phyloP scores from a whole-genome alignment of 2,329 filamentous ascomycete species.

The Domatiomyces catenatus region DNA sequence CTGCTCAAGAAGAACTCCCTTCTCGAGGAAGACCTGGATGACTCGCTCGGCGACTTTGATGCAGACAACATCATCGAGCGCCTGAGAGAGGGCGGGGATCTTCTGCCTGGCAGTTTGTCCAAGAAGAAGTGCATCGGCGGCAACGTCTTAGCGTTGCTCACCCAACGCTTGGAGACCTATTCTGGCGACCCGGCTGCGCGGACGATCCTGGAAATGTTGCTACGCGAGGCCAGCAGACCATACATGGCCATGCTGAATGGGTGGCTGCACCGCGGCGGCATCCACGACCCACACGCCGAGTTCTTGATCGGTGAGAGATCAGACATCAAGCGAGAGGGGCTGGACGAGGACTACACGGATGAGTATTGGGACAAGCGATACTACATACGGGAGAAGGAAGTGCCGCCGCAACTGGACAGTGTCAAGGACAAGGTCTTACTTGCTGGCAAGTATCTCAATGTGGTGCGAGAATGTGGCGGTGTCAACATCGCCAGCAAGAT shows the following conservation, averaged over 20 bases:
- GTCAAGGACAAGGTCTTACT: conserved; percentile 90
- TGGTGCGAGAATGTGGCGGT: conserved; percentile 90
- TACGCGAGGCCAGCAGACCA: conserved; percentile 77
- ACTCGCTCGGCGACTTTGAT: conserved; percentile 58
- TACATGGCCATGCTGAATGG: conserved; percentile 99
- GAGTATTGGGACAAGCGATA: conserved; percentile 99
- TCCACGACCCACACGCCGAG: conserved; percentile 84
- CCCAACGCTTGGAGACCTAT: conserved; percentile 70
- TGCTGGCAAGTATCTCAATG: conserved; percentile 94
- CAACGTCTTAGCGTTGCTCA: conserved; percentile 76
- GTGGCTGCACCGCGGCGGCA: conserved; percentile 91
- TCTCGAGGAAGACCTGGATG: conserved; percentile 61
- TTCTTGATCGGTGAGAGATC: conserved; percentile 93
- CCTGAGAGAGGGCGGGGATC: conserved; percentile 69
- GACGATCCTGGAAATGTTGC: conserved; percentile 60
- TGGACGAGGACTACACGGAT: conserved; percentile 95
- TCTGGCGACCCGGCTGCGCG: conserved; percentile 84
- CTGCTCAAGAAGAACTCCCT: conserved; percentile 76
- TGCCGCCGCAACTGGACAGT: conserved; percentile 78
- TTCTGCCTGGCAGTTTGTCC: conserved; percentile 61
- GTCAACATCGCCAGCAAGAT: conserved; percentile 85
- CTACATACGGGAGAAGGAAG: conserved; percentile 77
- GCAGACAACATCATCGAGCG: conserved; percentile 89
- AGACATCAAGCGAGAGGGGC: conserved; percentile 75
- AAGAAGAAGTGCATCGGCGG: conserved; percentile 97